A percentile compares a stretch with the other conserved stretches of the same genome.
These are phyloP conservation scores for Bolboschoenus planiculmis DNA, from an alignment of 176 grass and related monocot species.

Conservation along the genomic window DNA sequence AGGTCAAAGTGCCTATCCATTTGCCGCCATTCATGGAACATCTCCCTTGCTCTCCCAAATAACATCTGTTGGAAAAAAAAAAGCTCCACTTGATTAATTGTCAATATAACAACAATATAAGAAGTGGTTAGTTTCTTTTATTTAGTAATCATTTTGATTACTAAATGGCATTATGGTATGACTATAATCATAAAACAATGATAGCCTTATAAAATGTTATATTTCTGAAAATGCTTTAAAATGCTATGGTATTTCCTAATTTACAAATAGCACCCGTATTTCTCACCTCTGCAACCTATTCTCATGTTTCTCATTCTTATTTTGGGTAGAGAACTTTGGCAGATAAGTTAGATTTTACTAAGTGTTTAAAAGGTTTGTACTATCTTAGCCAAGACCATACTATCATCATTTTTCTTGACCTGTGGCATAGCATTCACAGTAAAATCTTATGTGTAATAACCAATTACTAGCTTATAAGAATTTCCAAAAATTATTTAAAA, in stretches of 20 bases:
- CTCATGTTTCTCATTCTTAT: neutral
- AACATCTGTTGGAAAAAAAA: constrained; percentile 6
- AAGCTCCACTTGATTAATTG: neutral
- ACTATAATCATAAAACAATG: neutral
- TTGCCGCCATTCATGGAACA: neutral
- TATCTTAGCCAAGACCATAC: neutral
- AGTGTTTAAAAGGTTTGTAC: neutral
- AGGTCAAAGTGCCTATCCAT: constrained; percentile 62
- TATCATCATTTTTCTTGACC: neutral
- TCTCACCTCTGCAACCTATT: neutral
- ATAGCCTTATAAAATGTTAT: neutral
- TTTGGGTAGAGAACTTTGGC: neutral
- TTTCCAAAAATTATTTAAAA: too few species aligned
- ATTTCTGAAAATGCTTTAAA: neutral
- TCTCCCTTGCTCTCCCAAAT: neutral
- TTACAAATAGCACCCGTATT: neutral
- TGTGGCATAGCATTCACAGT: neutral
- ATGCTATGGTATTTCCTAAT: neutral
- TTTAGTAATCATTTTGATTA: neutral
- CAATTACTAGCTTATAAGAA: neutral
- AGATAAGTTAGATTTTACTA: neutral
- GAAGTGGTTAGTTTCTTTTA: neutral
- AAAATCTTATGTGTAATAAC: neutral
- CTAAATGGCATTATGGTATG: neutral
- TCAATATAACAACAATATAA: neutral